Evolutionary conservation across 1,284 basidiomycete genomes (phyloP), one percentile per base, ranked within the genome.

Genomic region (Trichosporon coremiiforme): DNA sequence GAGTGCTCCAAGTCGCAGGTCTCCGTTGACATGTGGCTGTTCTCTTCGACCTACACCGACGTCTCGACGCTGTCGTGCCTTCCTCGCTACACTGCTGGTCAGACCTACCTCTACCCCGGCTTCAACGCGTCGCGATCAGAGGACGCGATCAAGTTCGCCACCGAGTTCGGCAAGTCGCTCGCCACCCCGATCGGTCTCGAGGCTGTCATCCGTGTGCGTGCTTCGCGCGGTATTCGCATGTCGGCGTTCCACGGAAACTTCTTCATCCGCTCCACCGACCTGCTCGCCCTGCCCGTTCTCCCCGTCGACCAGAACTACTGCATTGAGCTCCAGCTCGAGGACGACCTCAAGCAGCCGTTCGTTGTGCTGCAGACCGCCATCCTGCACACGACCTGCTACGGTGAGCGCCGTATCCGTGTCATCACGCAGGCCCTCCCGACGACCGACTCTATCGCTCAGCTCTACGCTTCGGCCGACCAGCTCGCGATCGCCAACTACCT

Each of bases 231-330:
- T 70, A 86, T 99, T 68, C 91, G 97, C 70, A 95, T 98, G 91
- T 91, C 94, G 5, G 93, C 94, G 1, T 99, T 98, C 91, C 95
- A 99, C 79, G 97, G 97, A 76, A 99, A 99, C 87, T 99, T 99
- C 86, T 99, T 99, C 83, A 95, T 98, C 67, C 91, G 97, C 66
- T 98, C 95, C 12, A 98, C 96, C 38, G 97, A 99, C 85, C 87
- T 99, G 41, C 88, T 99, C 38, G 95, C 96, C 2, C 91, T 99
- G 87, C 96, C 97, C 1, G 91, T 95, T 17, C 96, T 99, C 17
- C 95, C 97, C 10, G 90, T 93, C 77, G 95, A 99, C 80, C 94
- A 98, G 83, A 95, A 92, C 65, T 99, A 99, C 80, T 91, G 91
- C 15, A 97, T 99, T 79, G 97, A 99, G 84, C 87, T 98, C 31